phyloP scores from a whole-genome alignment of 345 rosid species.

The Bruguiera parviflora region DNA sequence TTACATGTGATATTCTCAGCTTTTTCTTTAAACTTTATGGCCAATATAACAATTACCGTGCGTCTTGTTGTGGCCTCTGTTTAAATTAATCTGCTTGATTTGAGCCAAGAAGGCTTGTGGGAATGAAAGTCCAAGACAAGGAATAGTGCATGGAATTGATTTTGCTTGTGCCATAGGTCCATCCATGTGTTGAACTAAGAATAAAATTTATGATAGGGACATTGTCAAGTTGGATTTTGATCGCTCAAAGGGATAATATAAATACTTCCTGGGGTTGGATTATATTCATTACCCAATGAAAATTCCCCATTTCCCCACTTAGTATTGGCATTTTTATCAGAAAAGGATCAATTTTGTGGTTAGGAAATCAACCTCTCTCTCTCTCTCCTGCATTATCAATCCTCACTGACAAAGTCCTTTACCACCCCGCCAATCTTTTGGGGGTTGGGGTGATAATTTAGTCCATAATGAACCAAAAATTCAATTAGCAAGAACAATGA shows the following conservation, averaged over 20 bases:
- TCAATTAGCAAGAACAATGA: constrained; percentile 30
- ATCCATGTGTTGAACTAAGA: constrained; percentile 18
- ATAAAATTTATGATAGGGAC: constrained; percentile 20
- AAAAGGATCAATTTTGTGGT: neutral
- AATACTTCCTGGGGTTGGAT: constrained; percentile 19
- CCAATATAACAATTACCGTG: constrained; percentile 28
- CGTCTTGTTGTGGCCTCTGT: constrained; percentile 11
- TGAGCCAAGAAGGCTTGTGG: constrained; percentile 33
- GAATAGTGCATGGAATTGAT: constrained; percentile 17
- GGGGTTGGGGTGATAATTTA: constrained; percentile 20
- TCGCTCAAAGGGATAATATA: constrained; percentile 8
- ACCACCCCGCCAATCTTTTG: constrained; percentile 2
- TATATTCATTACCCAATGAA: constrained; percentile 30
- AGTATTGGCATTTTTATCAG: constrained; percentile 15
- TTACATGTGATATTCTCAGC: constrained; percentile 20
- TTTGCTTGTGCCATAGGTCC: constrained; percentile 9
- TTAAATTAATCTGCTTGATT: constrained; percentile 26
- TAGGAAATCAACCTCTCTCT: constrained; percentile 2
- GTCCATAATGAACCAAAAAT: constrained; percentile 15
- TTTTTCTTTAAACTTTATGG: constrained; percentile 9
- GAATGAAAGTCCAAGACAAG: constrained; percentile 13
- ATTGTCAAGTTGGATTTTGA: constrained; percentile 27
- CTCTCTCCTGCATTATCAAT: constrained; percentile 10
- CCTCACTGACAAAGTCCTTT: constrained; percentile 10
- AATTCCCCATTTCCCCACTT: constrained; percentile 27